Conservation (phyloP, 331 rosid genomes). For the Acacia pycnantha region DNA sequence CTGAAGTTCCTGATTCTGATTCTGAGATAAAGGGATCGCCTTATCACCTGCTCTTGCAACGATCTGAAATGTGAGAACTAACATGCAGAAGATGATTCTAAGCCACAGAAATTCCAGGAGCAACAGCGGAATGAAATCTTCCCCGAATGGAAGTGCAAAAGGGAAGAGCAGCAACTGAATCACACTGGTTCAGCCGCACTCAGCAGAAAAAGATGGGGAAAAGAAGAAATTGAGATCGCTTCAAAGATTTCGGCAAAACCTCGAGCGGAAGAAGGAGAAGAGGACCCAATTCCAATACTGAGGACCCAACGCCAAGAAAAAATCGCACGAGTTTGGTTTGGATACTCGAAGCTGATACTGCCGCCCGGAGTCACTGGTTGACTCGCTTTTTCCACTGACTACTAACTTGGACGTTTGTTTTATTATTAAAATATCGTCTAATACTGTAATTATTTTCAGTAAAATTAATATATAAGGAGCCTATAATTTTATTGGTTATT, state of each 20-base stretch:
- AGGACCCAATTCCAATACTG: not conserved
- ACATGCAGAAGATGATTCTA: not conserved
- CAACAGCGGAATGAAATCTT: not conserved
- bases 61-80: slow-evolving; percentile 16
- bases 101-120: slow-evolving; percentile 5
- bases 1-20: slow-evolving; percentile 9
- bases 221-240: not conserved
- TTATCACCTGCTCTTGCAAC: not conserved
- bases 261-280: not conserved
- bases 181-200: not conserved
- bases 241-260: not conserved
- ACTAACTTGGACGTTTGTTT: not conserved
- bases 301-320: not conserved
- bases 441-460: not conserved
- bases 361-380: not conserved
- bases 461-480: too few species aligned
- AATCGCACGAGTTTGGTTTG: slow-evolving; percentile 26
- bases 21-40: not conserved
- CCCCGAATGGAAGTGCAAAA: slow-evolving; percentile 1
- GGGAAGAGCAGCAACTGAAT: slow-evolving; percentile 6
- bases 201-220: not conserved
- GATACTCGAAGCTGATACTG: not conserved
- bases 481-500: too few species aligned
- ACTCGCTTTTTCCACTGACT: slow-evolving; percentile 25
- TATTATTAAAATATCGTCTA: not conserved